phyloP scores from a whole-genome alignment of 1,284 basidiomycete genomes.

The Moesziomyces sp. region DNA sequence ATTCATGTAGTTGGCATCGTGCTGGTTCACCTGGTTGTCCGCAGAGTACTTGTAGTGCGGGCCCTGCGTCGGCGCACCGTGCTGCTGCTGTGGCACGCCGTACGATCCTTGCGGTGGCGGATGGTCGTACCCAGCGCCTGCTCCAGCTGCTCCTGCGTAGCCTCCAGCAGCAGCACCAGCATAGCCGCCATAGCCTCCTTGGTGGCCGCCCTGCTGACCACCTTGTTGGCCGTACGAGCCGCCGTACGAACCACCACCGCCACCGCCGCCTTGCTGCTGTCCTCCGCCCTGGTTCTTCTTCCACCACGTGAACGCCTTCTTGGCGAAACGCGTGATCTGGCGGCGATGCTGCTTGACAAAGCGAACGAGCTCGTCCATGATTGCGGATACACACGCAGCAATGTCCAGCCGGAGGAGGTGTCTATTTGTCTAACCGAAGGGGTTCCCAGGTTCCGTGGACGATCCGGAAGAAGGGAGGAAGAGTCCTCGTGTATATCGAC shows the following conservation, averaged over 20 bases:
- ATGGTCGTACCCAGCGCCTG: slow-evolving; percentile 28
- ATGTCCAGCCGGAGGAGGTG: no score
- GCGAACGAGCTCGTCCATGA: slow-evolving; percentile 56
- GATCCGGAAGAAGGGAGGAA: no score
- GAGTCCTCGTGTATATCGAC: no score
- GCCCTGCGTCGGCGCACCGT: slow-evolving; percentile 37
- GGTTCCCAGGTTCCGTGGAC: no score
- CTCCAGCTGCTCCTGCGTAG: slow-evolving; percentile 26
- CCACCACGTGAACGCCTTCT: slow-evolving; percentile 58
- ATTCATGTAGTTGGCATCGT: slow-evolving; percentile 62
- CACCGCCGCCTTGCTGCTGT: slow-evolving; percentile 13
- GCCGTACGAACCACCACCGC: slow-evolving; percentile 24
- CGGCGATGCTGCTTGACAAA: slow-evolving; percentile 59
- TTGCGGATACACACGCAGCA: not conserved
- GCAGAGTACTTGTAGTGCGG: slow-evolving; percentile 52
- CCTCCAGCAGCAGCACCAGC: slow-evolving; percentile 18
- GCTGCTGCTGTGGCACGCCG: slow-evolving; percentile 29
- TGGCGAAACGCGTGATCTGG: slow-evolving; percentile 55
- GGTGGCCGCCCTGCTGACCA: slow-evolving; percentile 7
- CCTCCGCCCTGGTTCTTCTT: slow-evolving; percentile 51
- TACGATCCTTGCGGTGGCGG: slow-evolving; percentile 55
- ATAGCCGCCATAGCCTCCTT: not conserved
- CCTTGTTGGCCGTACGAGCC: slow-evolving; percentile 25
- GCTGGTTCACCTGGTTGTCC: slow-evolving; percentile 64
- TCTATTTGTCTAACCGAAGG: slow-evolving; percentile 4